These are phyloP conservation scores for Yamadazyma epiphylla DNA, from an alignment of 1,139 yeast species.

Conservation along the genomic window DNA sequence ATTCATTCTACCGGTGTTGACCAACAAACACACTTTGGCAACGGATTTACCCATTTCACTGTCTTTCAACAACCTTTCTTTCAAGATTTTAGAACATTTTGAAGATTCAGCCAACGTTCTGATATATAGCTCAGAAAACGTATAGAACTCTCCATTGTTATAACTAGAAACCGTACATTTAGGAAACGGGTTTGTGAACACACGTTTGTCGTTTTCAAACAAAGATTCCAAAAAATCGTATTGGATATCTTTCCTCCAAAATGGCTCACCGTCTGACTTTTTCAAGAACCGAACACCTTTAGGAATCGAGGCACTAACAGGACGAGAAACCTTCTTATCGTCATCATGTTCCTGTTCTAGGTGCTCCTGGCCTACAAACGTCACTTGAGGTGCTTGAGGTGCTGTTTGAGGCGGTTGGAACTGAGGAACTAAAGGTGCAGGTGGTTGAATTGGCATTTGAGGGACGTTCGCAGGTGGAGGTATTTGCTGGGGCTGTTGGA, in stretches of 20 bases:
- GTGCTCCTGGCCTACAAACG: background rate
- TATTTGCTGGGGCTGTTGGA: too few relatives aligned
- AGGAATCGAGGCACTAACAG: conserved; percentile 17
- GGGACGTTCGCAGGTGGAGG: too few relatives aligned
- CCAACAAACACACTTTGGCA: conserved; percentile 79
- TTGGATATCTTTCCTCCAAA: conserved; percentile 86
- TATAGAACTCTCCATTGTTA: conserved; percentile 46
- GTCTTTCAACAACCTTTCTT: conserved; percentile 69
- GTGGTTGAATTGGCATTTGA: conserved; percentile 5
- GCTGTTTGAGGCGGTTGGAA: conserved; percentile 3
- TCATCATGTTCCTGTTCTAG: conserved; percentile 13
- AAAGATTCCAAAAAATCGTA: conserved; percentile 68
- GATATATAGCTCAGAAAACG: conserved; percentile 84
- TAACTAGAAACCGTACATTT: conserved; percentile 31
- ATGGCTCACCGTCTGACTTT: conserved; percentile 88
- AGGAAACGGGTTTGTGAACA: conserved; percentile 62
- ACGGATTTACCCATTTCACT: conserved; percentile 65
- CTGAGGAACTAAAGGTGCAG: too few relatives aligned
- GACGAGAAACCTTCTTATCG: conserved; percentile 6
- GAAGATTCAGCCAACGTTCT: conserved; percentile 79
- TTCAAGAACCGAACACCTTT: conserved; percentile 54
- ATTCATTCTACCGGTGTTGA: conserved; percentile 90
- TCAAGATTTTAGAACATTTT: conserved; percentile 77
- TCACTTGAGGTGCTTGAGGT: conserved; percentile 1
- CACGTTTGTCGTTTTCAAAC: conserved; percentile 59